Conservation (phyloP, 495 filamentous ascomycete genomes). For the Pyrenula massariospora region DNA sequence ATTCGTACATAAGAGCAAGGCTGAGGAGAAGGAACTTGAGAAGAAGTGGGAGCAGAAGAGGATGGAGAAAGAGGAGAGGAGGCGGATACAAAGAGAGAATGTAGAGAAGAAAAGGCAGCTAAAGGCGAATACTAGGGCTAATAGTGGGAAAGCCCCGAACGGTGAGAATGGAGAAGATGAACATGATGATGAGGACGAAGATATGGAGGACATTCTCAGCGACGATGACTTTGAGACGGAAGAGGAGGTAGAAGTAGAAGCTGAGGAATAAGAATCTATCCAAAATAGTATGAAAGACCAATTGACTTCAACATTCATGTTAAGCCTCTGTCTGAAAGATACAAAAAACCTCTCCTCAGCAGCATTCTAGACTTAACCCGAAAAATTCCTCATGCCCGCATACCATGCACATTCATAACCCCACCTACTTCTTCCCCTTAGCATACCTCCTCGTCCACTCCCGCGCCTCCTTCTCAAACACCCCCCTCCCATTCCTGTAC, state of each 20-base stretch:
- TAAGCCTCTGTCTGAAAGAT: too few species aligned
- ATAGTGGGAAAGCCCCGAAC: conserved; percentile 29
- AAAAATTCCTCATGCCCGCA: too few species aligned
- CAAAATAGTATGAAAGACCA: too few species aligned
- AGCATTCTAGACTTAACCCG: too few species aligned
- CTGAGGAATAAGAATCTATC: conserved; percentile 34
- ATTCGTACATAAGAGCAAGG: conserved; percentile 68
- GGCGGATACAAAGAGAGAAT: conserved; percentile 73
- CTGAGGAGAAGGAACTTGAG: conserved; percentile 67
- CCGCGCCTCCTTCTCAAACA: conserved; percentile 74
- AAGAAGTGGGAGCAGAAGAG: conserved; percentile 65
- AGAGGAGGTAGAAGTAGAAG: conserved; percentile 32
- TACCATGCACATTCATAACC: too few species aligned
- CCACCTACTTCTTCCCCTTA: conserved; percentile 17
- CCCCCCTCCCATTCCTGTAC: conserved; percentile 57
- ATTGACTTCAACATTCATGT: too few species aligned
- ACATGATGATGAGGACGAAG: conserved; percentile 41
- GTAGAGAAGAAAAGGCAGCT: conserved; percentile 69
- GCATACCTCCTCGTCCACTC: conserved; percentile 78
- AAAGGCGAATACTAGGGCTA: conserved; percentile 34
- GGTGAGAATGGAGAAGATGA: conserved; percentile 46
- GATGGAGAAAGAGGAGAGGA: conserved; percentile 71
- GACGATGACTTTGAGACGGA: conserved; percentile 51
- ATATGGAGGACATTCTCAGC: conserved; percentile 41
- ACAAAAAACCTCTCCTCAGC: too few species aligned